phyloP scores from a whole-genome alignment of 2,329 filamentous ascomycete species.

The Furcasterigmium sp. region DNA sequence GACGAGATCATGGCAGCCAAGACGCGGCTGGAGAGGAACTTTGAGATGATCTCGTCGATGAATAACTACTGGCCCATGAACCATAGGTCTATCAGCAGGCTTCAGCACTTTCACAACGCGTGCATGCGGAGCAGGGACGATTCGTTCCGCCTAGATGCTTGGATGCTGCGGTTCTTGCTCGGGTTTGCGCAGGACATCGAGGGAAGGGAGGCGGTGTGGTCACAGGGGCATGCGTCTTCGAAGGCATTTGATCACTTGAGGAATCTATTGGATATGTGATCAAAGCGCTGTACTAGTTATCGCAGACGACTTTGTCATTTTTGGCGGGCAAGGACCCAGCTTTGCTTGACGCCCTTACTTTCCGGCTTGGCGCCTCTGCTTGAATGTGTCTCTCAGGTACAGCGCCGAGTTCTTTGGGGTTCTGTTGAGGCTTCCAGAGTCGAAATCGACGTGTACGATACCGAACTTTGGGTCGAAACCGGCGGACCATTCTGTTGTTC shows the following conservation, averaged over 20 bases:
- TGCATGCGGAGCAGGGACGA: slow-evolving; percentile 29
- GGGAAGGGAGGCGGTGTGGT: slow-evolving; percentile 14
- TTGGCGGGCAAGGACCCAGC: background rate
- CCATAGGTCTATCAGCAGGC: slow-evolving; percentile 28
- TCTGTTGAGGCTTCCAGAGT: slow-evolving; percentile 14
- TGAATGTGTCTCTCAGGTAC: slow-evolving; percentile 12
- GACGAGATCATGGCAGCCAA: slow-evolving; percentile 26
- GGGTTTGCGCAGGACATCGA: slow-evolving; percentile 23
- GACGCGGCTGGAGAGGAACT: slow-evolving; percentile 35
- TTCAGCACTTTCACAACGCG: slow-evolving; percentile 34
- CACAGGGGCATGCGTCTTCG: slow-evolving; percentile 2
- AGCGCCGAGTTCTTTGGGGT: slow-evolving; percentile 18
- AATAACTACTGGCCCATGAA: slow-evolving; percentile 33
- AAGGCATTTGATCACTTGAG: background rate
- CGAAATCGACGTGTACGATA: slow-evolving; percentile 21
- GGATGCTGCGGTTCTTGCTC: slow-evolving; percentile 32
- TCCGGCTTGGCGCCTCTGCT: slow-evolving; percentile 4
- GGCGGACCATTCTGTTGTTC: slow-evolving; percentile 3
- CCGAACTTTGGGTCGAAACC: slow-evolving; percentile 22
- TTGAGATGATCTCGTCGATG: slow-evolving; percentile 32
- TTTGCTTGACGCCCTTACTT: background rate
- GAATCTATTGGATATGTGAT: background rate
- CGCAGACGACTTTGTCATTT: background rate
- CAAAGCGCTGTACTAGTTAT: background rate
- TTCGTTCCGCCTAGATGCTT: slow-evolving; percentile 32